These are phyloP conservation scores for barley (Hordeum vulgare) DNA, from an alignment of 176 grass and related monocot species.

Conservation along the genomic window DNA sequence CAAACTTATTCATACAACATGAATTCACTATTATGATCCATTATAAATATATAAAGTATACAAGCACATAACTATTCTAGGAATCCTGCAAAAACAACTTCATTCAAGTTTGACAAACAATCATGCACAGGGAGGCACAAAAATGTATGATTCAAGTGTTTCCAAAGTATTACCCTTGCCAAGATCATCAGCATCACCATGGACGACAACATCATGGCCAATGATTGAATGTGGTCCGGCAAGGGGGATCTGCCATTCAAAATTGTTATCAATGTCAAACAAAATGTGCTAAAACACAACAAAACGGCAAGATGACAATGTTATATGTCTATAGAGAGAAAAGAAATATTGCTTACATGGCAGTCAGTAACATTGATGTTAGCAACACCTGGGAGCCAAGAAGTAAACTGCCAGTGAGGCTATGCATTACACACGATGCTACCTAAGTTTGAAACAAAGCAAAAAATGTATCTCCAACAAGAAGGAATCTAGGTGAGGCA, in stretches of 20 bases:
- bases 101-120: not conserved
- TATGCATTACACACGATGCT: not conserved
- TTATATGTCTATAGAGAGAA: not conserved
- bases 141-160: not conserved
- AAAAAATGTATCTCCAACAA: not conserved
- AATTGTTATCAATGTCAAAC: not conserved
- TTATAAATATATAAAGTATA: not conserved
- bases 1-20: not conserved
- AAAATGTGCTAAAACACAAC: not conserved
- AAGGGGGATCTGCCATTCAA: constrained; percentile 36
- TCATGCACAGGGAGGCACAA: not conserved
- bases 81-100: not conserved
- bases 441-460: not conserved
- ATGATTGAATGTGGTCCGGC: constrained; percentile 38
- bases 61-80: not conserved
- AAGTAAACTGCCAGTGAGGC: constrained; percentile 2
- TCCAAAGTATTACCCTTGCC: constrained; percentile 44
- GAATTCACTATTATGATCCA: not conserved
- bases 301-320: not conserved
- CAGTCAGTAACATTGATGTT: constrained; percentile 16
- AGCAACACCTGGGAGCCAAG: constrained; percentile 20
- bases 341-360: constrained; percentile 3
- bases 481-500: not conserved
- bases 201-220: constrained; percentile 62
- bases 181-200: constrained; percentile 71